phyloP scores from a whole-genome alignment of 192 early-diverging fungal species.

The Entomortierella chlamydospora region DNA sequence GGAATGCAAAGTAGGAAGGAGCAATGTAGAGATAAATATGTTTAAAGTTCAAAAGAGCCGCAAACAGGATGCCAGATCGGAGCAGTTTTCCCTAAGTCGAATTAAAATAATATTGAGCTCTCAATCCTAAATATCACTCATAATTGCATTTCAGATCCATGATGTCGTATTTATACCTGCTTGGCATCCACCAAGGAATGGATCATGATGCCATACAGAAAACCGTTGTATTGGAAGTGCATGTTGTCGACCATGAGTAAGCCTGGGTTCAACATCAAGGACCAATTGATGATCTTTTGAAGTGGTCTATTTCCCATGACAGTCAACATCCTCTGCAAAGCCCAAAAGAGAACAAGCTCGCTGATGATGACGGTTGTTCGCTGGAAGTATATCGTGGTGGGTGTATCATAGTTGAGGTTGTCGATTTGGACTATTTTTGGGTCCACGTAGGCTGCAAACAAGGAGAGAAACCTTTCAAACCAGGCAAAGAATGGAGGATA shows the following conservation, averaged over 20 bases:
- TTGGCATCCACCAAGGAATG: constrained; percentile 79
- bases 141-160: too few relatives aligned
- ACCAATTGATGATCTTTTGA: constrained; percentile 64
- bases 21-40: constrained; percentile 95
- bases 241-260: constrained; percentile 90
- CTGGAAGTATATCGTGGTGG: constrained; percentile 85
- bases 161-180: constrained; percentile 56
- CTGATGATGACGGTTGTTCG: constrained; percentile 82
- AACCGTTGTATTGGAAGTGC: constrained; percentile 99
- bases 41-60: constrained; percentile 94
- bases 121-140: too few relatives aligned
- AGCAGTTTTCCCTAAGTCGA: constrained; percentile 65
- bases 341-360: constrained; percentile 83
- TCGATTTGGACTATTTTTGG: constrained; percentile 81
- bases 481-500: constrained; percentile 99
- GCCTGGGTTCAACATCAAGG: constrained; percentile 76
- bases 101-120: background rate
- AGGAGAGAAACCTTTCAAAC: constrained; percentile 87
- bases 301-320: constrained; percentile 50
- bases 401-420: constrained; percentile 73
- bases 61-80: constrained; percentile 82
- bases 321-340: constrained; percentile 56
- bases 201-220: constrained; percentile 88
- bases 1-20: constrained; percentile 93
- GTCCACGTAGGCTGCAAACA: constrained; percentile 68